Conservation (phyloP, 2,329 filamentous ascomycete genomes). For the Exophiala mesophila region DNA sequence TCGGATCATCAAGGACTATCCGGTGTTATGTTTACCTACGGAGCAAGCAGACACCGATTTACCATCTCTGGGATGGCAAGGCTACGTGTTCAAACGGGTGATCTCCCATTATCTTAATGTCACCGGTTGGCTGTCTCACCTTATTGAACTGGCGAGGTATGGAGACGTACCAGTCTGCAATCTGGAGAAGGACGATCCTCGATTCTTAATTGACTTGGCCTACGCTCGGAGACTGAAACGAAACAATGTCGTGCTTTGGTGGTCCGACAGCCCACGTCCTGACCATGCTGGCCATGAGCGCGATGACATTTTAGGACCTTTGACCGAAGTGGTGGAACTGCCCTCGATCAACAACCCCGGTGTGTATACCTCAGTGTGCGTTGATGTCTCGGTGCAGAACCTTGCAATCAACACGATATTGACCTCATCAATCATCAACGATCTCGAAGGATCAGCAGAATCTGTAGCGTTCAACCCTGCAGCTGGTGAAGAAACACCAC, state of each 20-base stretch:
- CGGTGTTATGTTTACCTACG: constrained; percentile 72
- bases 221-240: constrained; percentile 86
- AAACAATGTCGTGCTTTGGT: constrained; percentile 94
- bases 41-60: constrained; percentile 81
- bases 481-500: constrained; percentile 55
- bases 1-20: constrained; percentile 76
- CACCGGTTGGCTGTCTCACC: constrained; percentile 85
- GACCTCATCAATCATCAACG: constrained; percentile 93
- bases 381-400: constrained; percentile 90
- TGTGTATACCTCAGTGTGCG: constrained; percentile 92
- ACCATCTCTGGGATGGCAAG: constrained; percentile 90
- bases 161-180: constrained; percentile 95
- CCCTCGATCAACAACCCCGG: constrained; percentile 88
- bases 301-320: constrained; percentile 75
- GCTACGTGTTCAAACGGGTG: constrained; percentile 77
- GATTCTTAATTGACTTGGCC: constrained; percentile 91
- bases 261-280: constrained; percentile 79
- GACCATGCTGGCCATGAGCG: constrained; percentile 95
- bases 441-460: constrained; percentile 77
- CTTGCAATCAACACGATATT: constrained; percentile 96
- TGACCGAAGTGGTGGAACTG: constrained; percentile 82
- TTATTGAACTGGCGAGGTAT: constrained; percentile 82
- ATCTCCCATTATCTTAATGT: constrained; percentile 87
- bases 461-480: constrained; percentile 80
- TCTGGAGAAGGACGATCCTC: constrained; percentile 85